Conservation (phyloP, 345 rosid species). For the Salix dunnii region DNA sequence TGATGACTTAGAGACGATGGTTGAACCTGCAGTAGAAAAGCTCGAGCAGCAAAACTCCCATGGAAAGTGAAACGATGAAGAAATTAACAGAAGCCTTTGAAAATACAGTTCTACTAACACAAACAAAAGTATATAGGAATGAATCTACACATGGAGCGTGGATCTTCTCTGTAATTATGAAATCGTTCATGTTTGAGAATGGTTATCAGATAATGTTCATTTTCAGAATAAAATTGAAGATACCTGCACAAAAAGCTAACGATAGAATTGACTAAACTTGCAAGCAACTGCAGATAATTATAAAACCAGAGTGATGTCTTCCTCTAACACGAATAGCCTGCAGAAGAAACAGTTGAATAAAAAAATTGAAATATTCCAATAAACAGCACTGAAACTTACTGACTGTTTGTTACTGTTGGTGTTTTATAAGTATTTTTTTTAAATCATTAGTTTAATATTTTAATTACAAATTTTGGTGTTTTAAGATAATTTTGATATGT, state of each 20-base stretch:
- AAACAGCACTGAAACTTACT: too few relatives aligned
- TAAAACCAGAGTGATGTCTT: neutral
- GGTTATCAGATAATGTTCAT: neutral
- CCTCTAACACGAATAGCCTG: too few relatives aligned
- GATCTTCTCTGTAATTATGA: neutral
- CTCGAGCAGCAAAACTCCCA: constrained; percentile 22
- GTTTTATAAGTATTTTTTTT: too few relatives aligned
- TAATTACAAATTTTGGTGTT: too few relatives aligned
- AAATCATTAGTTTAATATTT: too few relatives aligned
- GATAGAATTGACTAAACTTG: neutral
- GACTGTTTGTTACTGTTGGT: too few relatives aligned
- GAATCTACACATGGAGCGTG: neutral
- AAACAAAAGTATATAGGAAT: neutral
- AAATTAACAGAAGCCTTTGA: neutral
- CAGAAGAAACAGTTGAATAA: too few relatives aligned
- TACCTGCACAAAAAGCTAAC: neutral
- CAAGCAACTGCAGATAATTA: neutral
- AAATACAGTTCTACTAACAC: neutral
- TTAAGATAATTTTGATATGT: too few relatives aligned
- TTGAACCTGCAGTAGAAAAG: constrained; percentile 45
- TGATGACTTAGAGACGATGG: constrained; percentile 50
- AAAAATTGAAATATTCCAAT: too few relatives aligned
- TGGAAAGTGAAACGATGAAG: constrained; percentile 9
- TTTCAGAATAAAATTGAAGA: neutral
- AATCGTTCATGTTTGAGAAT: neutral